Percentiles rank a stretch among this genome's conserved stretches.
These are phyloP conservation scores for Lycium ferocissimum DNA, from an alignment of 257 asterid species.

Conservation along the genomic window DNA sequence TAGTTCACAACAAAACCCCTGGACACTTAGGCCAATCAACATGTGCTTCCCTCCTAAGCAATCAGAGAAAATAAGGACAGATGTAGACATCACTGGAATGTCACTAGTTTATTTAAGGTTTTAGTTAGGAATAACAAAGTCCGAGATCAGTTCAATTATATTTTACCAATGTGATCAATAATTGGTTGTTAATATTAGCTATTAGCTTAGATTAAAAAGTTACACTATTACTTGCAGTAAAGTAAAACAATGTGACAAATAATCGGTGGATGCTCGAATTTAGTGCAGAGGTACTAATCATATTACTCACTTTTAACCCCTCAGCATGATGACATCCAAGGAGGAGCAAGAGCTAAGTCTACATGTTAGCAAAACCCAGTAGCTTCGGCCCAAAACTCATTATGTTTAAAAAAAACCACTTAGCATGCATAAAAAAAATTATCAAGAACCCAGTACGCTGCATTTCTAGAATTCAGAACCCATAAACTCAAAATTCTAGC, in stretches of 20 bases:
- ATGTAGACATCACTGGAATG: neutral
- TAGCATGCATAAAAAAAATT: neutral
- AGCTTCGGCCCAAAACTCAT: neutral
- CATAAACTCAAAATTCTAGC: slow-evolving; percentile 5
- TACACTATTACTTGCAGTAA: neutral
- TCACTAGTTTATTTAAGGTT: slow-evolving; percentile 21
- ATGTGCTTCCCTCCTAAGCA: neutral
- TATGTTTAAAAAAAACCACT: neutral
- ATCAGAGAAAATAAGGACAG: slow-evolving; percentile 9
- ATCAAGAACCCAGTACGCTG: neutral
- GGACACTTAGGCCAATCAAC: neutral
- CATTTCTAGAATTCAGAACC: neutral
- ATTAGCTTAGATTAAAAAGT: neutral
- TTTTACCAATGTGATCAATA: neutral
- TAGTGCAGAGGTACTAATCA: neutral
- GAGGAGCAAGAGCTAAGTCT: slow-evolving; percentile 11
- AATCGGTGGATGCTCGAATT: neutral
- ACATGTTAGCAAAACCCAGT: neutral
- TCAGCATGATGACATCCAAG: slow-evolving; percentile 11
- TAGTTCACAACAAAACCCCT: neutral
- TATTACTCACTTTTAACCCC: neutral
- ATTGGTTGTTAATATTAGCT: neutral
- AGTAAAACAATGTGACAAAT: neutral
- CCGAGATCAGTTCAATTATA: neutral
- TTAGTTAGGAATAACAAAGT: neutral